Evolutionary conservation across 192 early-diverging fungal genomes (phyloP).

Genomic region (Pilaira anomala): DNA sequence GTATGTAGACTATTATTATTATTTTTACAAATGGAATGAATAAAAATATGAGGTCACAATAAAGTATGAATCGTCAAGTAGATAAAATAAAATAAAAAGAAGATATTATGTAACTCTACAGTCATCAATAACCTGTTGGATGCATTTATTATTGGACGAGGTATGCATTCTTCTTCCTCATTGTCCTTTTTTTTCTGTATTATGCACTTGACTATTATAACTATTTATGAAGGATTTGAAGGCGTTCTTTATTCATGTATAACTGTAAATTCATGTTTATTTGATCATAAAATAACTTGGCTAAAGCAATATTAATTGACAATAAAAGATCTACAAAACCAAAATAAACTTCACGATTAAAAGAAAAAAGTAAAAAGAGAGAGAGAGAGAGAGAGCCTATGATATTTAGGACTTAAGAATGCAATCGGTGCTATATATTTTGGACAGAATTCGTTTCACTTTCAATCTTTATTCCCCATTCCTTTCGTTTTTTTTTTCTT

Average conservation of each 20-base stretch:
- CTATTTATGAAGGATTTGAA: no score
- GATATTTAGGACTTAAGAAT: not conserved
- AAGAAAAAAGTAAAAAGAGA: no score
- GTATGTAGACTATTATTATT: no score
- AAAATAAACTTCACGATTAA: not conserved
- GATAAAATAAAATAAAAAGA: not conserved
- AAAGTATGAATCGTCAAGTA: not conserved
- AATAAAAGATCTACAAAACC: not conserved
- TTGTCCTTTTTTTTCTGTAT: not conserved
- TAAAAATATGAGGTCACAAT: no score
- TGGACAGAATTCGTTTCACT: not conserved
- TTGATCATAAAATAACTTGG: no score
- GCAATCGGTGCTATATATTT: not conserved
- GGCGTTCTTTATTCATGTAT: no score
- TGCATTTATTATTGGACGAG: constrained; percentile 27
- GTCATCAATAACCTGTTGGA: constrained; percentile 11
- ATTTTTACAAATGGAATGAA: no score
- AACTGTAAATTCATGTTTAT: no score
- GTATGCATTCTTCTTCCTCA: constrained; percentile 14
- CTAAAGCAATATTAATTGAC: no score
- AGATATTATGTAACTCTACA: constrained; percentile 2
- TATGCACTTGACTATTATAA: no score
- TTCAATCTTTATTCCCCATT: not conserved
- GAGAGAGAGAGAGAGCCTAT: no score
- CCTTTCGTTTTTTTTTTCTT: constrained; percentile 7